Evolutionary conservation across 768 basidiomycete species (phyloP).

Genomic region (Leucogyrophana mollusca): DNA sequence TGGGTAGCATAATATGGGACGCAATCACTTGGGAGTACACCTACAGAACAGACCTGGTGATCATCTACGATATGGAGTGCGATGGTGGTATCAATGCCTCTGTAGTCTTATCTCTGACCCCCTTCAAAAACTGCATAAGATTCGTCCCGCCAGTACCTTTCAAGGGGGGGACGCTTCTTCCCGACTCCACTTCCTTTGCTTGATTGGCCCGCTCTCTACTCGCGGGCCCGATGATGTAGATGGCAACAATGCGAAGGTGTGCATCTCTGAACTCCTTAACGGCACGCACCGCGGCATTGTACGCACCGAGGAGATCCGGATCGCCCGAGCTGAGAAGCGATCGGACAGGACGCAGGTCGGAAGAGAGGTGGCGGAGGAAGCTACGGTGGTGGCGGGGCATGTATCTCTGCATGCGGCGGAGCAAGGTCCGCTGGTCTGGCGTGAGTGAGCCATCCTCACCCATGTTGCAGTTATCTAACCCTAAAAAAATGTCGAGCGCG

Average conservation of each 20-base stretch:
- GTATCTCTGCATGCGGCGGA: slow-evolving; percentile 74
- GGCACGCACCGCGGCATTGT: slow-evolving; percentile 61
- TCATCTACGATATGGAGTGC: no score
- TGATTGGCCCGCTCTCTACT: slow-evolving; percentile 12
- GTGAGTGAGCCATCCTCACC: slow-evolving; percentile 4
- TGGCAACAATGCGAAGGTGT: slow-evolving; percentile 71
- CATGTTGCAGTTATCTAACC: slow-evolving; percentile 49
- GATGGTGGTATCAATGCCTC: slow-evolving; percentile 32
- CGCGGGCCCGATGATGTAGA: slow-evolving; percentile 78
- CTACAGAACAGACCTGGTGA: no score
- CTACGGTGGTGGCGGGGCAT: slow-evolving; percentile 82
- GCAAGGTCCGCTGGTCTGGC: slow-evolving; percentile 39
- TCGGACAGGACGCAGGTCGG: slow-evolving; percentile 61
- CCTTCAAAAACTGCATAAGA: slow-evolving; percentile 73
- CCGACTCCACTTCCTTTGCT: slow-evolving; percentile 13
- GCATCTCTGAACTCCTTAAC: slow-evolving; percentile 74
- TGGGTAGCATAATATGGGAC: no score
- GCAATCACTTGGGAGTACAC: no score
- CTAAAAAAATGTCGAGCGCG: slow-evolving; percentile 69
- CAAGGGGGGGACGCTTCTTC: slow-evolving; percentile 23
- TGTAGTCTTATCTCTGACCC: slow-evolving; percentile 65
- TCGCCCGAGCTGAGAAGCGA: slow-evolving; percentile 33
- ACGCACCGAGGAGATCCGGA: slow-evolving; percentile 44
- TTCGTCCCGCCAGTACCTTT: slow-evolving; percentile 83
- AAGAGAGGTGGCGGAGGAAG: slow-evolving; percentile 68